Percentiles rank a stretch among this genome's conserved stretches.
phyloP scores from a whole-genome alignment of 495 filamentous ascomycete species.

The Rostrohypoxylon terebratum region DNA sequence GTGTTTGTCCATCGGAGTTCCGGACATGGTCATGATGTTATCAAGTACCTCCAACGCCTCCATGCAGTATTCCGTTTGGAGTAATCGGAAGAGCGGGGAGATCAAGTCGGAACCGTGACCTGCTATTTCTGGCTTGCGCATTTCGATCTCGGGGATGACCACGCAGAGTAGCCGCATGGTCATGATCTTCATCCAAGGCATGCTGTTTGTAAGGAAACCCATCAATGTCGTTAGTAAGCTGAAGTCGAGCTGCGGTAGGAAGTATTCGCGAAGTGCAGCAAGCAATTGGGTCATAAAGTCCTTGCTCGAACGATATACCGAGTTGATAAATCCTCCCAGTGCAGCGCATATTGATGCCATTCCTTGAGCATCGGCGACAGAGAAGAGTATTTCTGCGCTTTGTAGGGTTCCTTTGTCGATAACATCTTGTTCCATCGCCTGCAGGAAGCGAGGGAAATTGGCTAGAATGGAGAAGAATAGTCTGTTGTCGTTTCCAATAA shows the following conservation, averaged over 20 bases:
- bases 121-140: conserved; percentile 90
- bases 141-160: conserved; percentile 90
- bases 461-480: conserved; percentile 86
- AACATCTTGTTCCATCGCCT: conserved; percentile 75
- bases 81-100: conserved; percentile 86
- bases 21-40: conserved; percentile 92
- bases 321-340: conserved; percentile 76
- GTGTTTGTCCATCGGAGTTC: conserved; percentile 91
- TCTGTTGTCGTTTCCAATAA: conserved; percentile 84
- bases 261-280: conserved; percentile 79
- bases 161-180: conserved; percentile 90
- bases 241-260: conserved; percentile 86
- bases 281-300: conserved; percentile 84
- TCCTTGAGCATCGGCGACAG: conserved; percentile 77
- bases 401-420: conserved; percentile 66
- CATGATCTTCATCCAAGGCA: conserved; percentile 89
- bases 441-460: conserved; percentile 89
- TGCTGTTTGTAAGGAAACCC: conserved; percentile 88
- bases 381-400: conserved; percentile 75
- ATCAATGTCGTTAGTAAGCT: conserved; percentile 89
- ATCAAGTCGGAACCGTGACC: conserved; percentile 94
- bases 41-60: conserved; percentile 92
- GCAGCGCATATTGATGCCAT: conserved; percentile 66
- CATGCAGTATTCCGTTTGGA: conserved; percentile 93
- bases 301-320: conserved; percentile 73